Evolutionary conservation across 2,329 filamentous ascomycete genomes (phyloP).

Genomic region (Talaromyces sp.): DNA sequence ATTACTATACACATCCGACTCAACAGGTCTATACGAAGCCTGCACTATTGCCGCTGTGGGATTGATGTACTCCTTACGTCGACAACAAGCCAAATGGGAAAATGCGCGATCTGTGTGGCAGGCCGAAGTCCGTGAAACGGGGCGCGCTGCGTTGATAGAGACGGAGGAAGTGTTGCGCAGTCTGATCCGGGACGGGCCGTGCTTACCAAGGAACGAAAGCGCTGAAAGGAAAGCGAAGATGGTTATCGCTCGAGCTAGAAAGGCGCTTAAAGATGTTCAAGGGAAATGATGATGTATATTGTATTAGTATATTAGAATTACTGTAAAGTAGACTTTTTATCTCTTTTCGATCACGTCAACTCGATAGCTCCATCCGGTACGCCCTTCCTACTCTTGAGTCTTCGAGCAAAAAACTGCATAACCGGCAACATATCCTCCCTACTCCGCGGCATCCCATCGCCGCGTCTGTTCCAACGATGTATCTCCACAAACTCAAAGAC

Average conservation of each 20-base stretch:
- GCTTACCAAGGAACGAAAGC: slow-evolving; percentile 33
- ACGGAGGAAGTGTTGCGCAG: slow-evolving; percentile 49
- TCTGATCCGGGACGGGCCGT: slow-evolving; percentile 41
- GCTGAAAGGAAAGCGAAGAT: slow-evolving; percentile 39
- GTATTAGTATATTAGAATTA: slow-evolving; percentile 3
- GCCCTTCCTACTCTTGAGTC: slow-evolving; percentile 40
- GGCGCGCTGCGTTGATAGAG: slow-evolving; percentile 49
- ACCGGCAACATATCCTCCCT: slow-evolving; percentile 83
- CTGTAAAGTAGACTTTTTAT: background rate
- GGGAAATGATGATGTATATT: slow-evolving; percentile 14
- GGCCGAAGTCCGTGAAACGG: slow-evolving; percentile 52
- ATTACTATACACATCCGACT: slow-evolving; percentile 51
- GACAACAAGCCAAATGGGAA: slow-evolving; percentile 57
- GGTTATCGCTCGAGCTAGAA: slow-evolving; percentile 43
- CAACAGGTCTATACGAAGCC: slow-evolving; percentile 52
- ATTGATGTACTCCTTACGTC: slow-evolving; percentile 51
- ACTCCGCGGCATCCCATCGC: slow-evolving; percentile 76
- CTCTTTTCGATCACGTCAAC: slow-evolving; percentile 25
- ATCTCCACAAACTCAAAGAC: slow-evolving; percentile 64
- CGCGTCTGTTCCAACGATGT: slow-evolving; percentile 63
- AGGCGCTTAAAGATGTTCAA: slow-evolving; percentile 40
- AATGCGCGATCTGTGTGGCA: slow-evolving; percentile 49
- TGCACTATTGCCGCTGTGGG: slow-evolving; percentile 56
- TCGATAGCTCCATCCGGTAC: slow-evolving; percentile 45
- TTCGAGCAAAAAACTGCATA: slow-evolving; percentile 65